A percentile compares a stretch with the other conserved stretches of the same genome.
phyloP scores from a whole-genome alignment of 106 monocot genomes.

The Alisma plantagoaquatica region DNA sequence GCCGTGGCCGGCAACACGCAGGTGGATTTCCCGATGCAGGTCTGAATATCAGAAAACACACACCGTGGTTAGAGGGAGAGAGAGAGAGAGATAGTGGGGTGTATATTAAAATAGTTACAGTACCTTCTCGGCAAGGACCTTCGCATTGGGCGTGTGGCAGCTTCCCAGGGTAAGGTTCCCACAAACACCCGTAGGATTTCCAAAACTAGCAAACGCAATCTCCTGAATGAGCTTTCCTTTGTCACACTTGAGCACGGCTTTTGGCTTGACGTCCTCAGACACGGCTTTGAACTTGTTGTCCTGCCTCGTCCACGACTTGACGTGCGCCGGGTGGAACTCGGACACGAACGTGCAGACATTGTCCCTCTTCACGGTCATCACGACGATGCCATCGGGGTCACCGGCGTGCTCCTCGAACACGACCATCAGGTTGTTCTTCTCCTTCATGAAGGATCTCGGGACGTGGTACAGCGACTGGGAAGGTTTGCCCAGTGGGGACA shows the following conservation, averaged over 20 bases:
- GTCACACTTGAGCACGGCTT: constrained; percentile 32
- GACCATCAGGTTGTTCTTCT: constrained; percentile 40
- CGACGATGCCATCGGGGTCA: constrained; percentile 31
- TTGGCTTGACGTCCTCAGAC: constrained; percentile 34
- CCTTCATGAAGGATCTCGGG: constrained; percentile 59
- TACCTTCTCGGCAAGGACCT: constrained; percentile 58
- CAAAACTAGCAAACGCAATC: constrained; percentile 68
- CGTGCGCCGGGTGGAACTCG: constrained; percentile 37
- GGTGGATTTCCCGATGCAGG: constrained; percentile 28
- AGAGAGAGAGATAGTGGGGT: not conserved
- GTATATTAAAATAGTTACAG: not conserved
- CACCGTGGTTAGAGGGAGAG: not conserved
- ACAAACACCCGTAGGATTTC: constrained; percentile 55
- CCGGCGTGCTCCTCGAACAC: constrained; percentile 67
- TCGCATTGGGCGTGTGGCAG: constrained; percentile 42
- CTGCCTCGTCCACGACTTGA: constrained; percentile 30
- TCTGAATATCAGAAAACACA: constrained; percentile 6
- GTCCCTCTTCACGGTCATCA: constrained; percentile 63
- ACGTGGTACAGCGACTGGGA: constrained; percentile 77
- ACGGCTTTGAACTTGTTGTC: constrained; percentile 15
- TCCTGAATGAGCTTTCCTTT: constrained; percentile 40
- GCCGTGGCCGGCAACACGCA: constrained; percentile 23
- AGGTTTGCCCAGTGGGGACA: constrained; percentile 48
- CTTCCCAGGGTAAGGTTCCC: constrained; percentile 50
- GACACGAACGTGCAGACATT: constrained; percentile 59